Percentiles rank a stretch among this genome's conserved stretches.
Conservation (phyloP, 495 filamentous ascomycete species). For the Chaetomidium leptoderma region DNA sequence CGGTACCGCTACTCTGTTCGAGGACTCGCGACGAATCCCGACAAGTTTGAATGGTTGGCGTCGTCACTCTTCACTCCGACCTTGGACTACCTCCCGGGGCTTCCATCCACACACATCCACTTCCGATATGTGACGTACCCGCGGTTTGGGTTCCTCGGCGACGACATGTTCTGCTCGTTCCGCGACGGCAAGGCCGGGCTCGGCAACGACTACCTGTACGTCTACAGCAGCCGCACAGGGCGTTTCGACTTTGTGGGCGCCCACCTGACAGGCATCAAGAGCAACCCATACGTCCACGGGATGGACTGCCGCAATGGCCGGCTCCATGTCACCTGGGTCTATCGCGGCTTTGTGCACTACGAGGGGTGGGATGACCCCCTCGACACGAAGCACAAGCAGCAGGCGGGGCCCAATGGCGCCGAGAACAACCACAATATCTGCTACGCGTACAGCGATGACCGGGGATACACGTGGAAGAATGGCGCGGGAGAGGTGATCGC, state of each 20-base stretch:
- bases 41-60: slow-evolving; percentile 34
- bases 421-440: slow-evolving; percentile 47
- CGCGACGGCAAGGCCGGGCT: slow-evolving; percentile 49
- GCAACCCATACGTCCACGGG: slow-evolving; percentile 50
- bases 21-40: slow-evolving; percentile 36
- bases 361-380: slow-evolving; percentile 40
- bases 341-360: slow-evolving; percentile 43
- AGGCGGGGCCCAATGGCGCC: slow-evolving; percentile 41
- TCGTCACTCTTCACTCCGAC: slow-evolving; percentile 39
- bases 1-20: slow-evolving; percentile 41
- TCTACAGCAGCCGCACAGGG: slow-evolving; percentile 29
- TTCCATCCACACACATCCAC: slow-evolving; percentile 27
- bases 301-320: slow-evolving; percentile 29
- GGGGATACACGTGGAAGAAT: slow-evolving; percentile 40
- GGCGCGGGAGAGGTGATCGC: slow-evolving; percentile 34
- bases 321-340: slow-evolving; percentile 47
- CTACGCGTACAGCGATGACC: slow-evolving; percentile 43
- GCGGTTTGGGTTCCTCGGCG: slow-evolving; percentile 35
- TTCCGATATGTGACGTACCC: slow-evolving; percentile 47
- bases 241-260: slow-evolving; percentile 34
- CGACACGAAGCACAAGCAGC: slow-evolving; percentile 42
- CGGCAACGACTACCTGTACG: slow-evolving; percentile 44
- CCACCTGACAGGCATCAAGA: slow-evolving; percentile 41
- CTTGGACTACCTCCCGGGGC: slow-evolving; percentile 37
- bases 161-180: slow-evolving; percentile 40